phyloP scores from a whole-genome alignment of 371 early-diverging fungal genomes.

The Mortierella polycephala region DNA sequence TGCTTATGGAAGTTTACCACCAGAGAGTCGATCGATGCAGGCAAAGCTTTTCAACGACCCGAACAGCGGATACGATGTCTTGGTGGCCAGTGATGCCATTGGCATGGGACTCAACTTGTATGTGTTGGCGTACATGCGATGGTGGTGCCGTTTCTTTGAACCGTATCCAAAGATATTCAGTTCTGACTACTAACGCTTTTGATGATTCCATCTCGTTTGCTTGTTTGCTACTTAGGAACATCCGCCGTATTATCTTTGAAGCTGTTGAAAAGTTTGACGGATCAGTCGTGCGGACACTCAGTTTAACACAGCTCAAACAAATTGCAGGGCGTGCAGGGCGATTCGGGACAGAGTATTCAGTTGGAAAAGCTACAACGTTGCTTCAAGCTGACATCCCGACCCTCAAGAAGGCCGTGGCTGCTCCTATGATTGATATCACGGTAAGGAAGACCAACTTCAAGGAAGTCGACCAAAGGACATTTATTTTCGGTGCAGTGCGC shows the following conservation, averaged over 20 bases:
- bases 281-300: slow-evolving; percentile 57
- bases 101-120: slow-evolving; percentile 97
- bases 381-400: slow-evolving; percentile 32
- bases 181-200: background rate
- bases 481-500: background rate
- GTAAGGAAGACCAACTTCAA: slow-evolving; percentile 24
- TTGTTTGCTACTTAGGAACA: slow-evolving; percentile 65
- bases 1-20: slow-evolving; percentile 93
- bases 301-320: slow-evolving; percentile 87
- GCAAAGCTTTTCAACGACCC: slow-evolving; percentile 92
- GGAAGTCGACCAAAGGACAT: slow-evolving; percentile 9
- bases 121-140: slow-evolving; percentile 21
- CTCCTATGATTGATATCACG: slow-evolving; percentile 44
- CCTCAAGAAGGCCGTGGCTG: slow-evolving; percentile 35
- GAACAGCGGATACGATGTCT: slow-evolving; percentile 79
- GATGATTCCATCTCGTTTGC: background rate
- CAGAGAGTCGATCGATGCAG: slow-evolving; percentile 91
- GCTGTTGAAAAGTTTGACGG: slow-evolving; percentile 86
- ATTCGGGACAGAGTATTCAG: slow-evolving; percentile 73
- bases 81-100: slow-evolving; percentile 96
- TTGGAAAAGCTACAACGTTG: slow-evolving; percentile 76
- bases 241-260: slow-evolving; percentile 88
- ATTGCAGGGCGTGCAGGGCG: slow-evolving; percentile 97
- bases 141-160: background rate
- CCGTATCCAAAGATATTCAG: background rate